Evolutionary conservation across 768 basidiomycete species (phyloP), one percentile per base, ranked within the genome.

Genomic region (Xanthoconium stramineum): DNA sequence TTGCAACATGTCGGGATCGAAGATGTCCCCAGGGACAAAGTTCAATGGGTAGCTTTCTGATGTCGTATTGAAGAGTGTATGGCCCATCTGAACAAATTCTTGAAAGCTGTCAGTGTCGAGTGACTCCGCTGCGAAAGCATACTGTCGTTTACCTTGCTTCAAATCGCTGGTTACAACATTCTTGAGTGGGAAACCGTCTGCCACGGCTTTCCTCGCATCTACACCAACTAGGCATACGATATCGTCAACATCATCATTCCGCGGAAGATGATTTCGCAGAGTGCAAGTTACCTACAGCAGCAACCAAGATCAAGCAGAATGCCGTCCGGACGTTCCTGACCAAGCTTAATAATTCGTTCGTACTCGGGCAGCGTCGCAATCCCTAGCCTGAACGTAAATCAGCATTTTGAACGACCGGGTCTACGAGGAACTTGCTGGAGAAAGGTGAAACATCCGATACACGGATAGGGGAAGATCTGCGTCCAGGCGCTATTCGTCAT

Each of bases 71-170:
- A 87, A 89, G 17, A 89, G 73, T 33, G 80, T 75, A 54, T 88
- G 84, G 1, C 85, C 84, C 8, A 80, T 67, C 2, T 80, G 72
- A 79, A 81, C 82, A 56, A 82, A 87, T 3, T 69, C 85, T 86
- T 44, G 19, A 42, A 37, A 20, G 24, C 29, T 6, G 30, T 37
- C 6, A 50, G 15, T 5, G 1, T 39, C 5, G 13, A 28, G 17
- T 12, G 19, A 32, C 7, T 35, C 11, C 8, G 5, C 38, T 35
- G 15, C 6, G 20, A 52, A 15, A 40, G 5, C 14, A 24, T 6
- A 5, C 38, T 33, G 11, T 39, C 32, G 6, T 13, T 51, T 46
- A 74, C 80, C 76, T 48, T 70, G 52, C 17, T 61, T 60, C 14
- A 80, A 52, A 56, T 81, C 80, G 2, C 72, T 69, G 5, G 68